Evolutionary conservation across 306 rosid genomes (phyloP).

Genomic region (Cucurbita maxima): DNA sequence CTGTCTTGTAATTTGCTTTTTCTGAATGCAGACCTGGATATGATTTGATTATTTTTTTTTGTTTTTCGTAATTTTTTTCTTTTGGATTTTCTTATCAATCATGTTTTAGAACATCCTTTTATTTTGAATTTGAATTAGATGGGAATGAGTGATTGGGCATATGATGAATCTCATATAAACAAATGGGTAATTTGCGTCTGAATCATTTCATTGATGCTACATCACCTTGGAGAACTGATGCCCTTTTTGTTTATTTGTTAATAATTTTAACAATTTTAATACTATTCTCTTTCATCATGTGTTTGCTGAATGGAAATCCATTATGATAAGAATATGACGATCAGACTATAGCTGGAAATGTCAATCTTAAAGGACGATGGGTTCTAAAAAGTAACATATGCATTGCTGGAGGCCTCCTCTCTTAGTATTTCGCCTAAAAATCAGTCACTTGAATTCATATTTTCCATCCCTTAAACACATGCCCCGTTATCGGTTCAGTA

Average conservation of each 20-base stretch:
- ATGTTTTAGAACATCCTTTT: neutral
- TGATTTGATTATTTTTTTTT: no score
- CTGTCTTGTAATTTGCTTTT: neutral
- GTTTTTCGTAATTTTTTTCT: neutral
- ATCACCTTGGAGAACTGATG: slow-evolving; percentile 47
- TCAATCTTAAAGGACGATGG: no score
- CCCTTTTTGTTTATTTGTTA: neutral
- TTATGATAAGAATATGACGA: no score
- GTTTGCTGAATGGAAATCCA: no score
- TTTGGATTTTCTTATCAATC: neutral
- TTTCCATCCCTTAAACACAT: slow-evolving; percentile 89
- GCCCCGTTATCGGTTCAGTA: slow-evolving; percentile 54
- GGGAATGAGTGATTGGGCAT: slow-evolving; percentile 4
- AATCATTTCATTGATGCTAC: slow-evolving; percentile 23
- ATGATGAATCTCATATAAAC: slow-evolving; percentile 21
- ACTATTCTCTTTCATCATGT: neutral
- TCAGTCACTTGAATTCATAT: slow-evolving; percentile 32
- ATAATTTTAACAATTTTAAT: no score
- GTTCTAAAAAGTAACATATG: no score
- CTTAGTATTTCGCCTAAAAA: no score
- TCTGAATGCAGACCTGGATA: neutral
- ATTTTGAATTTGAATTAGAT: neutral
- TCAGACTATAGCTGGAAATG: no score
- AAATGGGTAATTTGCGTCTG: slow-evolving; percentile 17
- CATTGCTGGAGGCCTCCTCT: no score